Evolutionary conservation across 352 stramenopile genomes (phyloP), one percentile per base, ranked within the genome.

Genomic region (Blastocystis sp.): DNA sequence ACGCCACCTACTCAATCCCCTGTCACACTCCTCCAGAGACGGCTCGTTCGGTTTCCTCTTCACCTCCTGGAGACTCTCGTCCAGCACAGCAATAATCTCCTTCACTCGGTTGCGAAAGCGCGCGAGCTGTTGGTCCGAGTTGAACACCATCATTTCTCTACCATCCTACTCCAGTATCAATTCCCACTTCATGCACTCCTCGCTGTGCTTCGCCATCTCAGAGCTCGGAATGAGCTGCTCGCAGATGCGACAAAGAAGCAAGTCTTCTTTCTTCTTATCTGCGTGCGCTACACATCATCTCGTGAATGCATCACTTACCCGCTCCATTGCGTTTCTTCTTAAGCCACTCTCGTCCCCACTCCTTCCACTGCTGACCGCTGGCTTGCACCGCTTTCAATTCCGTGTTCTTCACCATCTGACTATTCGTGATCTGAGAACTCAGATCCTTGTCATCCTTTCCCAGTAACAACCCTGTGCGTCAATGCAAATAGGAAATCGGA

Each of bases 171-270:
- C 45, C 9, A 9, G 26, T 21, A 67, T 39, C 16, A 10, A 35
- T 39, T n/a, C 13, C 21, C 63, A 74, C 63, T 51, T n/a, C 63
- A 74, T 74, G 37, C 63, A 74, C 63, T 39, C 6, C 9, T 74
- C 63, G 21, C 37, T 80, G 35, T 80, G 70, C 12, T 3, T 4
- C 19, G 50, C 0, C 70, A 80, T 80, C 35, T 80, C 59, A 12
- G 12, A 6, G 26, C 26, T 50, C 16, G 50, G 50, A 67, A 80
- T 80, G 24, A 67, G 26, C 19, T 55, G 70, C 35, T 80, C 70
- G 35, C 70, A 80, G 50, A 80, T 80, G 10, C 70, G 50, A 80
- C 70, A 80, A 6, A 80, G 59, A 21, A 80, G 59, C 59, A 62
- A 26, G 59, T 24, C 26, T 35, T 80, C 70, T 69, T 69, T 41